Evolutionary conservation across 306 rosid genomes (phyloP).

Genomic region (Gynostemma pentaphyllum): DNA sequence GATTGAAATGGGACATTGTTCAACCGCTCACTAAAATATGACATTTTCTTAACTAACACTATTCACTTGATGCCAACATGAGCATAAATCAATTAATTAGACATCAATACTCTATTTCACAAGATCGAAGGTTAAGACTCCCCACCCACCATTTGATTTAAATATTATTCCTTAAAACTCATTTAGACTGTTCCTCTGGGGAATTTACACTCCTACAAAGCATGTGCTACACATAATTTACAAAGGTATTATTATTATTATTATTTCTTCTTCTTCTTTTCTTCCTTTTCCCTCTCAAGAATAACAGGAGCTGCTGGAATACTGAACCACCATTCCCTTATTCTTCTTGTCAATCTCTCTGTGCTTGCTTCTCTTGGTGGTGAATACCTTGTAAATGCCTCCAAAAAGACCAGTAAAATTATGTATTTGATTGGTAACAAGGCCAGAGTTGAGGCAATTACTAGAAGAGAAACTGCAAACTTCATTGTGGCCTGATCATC

Average conservation of each 20-base stretch:
- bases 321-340: constrained; percentile 98
- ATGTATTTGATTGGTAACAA: constrained; percentile 46
- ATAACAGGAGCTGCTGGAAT: constrained; percentile 96
- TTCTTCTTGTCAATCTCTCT: constrained; percentile 63
- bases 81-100: too few relatives aligned
- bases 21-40: too few relatives aligned
- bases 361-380: constrained; percentile 71
- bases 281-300: constrained; percentile 72
- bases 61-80: too few relatives aligned
- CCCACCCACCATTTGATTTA: too few relatives aligned
- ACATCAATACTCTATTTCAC: too few relatives aligned
- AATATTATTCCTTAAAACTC: neutral
- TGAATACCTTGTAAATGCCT: constrained; percentile 57
- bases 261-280: constrained; percentile 58
- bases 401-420: constrained; percentile 53
- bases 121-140: too few relatives aligned
- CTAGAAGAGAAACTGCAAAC: constrained; percentile 43
- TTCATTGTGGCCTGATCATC: constrained; percentile 67
- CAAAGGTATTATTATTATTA: neutral
- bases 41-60: too few relatives aligned
- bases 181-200: neutral
- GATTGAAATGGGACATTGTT: too few relatives aligned
- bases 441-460: constrained; percentile 44
- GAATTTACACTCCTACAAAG: neutral
- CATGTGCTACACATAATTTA: neutral